Evolutionary conservation across 2,329 filamentous ascomycete species (phyloP), one percentile per base, ranked within the genome.

Genomic region (Cordyceps javanica): DNA sequence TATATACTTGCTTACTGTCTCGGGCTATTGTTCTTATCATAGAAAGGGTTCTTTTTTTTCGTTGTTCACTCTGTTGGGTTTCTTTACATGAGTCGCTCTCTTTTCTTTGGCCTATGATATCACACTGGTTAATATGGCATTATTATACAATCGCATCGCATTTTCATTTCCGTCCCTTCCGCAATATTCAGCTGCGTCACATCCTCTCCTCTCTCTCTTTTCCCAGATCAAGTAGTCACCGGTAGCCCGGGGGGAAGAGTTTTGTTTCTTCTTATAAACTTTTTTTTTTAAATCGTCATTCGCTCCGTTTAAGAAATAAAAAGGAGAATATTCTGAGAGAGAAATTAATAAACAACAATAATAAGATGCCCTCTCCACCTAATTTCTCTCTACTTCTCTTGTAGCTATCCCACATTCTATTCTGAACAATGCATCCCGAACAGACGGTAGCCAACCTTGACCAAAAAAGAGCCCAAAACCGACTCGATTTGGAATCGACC

Each of bases 21-120:
- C 11, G 21, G 21, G 19, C 30, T 5, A 8, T 50, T 36, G 9
- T 50, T 36, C 23, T 21, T 26, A 5, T 19, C 9, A 32, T 7
- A 36, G 5, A 50, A 21, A n/a, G 48, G 6, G 8, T 51, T 26
- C 11, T 39, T 7, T 26, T 16, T 50, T 28, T 39, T 8, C 16
- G 23, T 49, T 53, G 5, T n/a, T 50, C 3, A n/a, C 19, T 36
- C 21, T 41, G 38, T 21, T 39, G 38, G 25, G n/a, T 14, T n/a
- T 38, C n/a, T 26, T 51, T n/a, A n/a, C 23, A 26, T 25, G 25
- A 9, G 3, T 32, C 13, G 23, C 14, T 54, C n/a, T 42, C 7
- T 25, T 36, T 25, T 51, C n/a, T 56, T 49, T 56, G 39, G 41
- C 34, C 25, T 50, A 30, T 30, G 54, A 39, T 51, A 54, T 60